Base-by-base conservation (phyloP, 2,329 filamentous ascomycete genomes). In the Cladosporium oxysporum region DNA sequence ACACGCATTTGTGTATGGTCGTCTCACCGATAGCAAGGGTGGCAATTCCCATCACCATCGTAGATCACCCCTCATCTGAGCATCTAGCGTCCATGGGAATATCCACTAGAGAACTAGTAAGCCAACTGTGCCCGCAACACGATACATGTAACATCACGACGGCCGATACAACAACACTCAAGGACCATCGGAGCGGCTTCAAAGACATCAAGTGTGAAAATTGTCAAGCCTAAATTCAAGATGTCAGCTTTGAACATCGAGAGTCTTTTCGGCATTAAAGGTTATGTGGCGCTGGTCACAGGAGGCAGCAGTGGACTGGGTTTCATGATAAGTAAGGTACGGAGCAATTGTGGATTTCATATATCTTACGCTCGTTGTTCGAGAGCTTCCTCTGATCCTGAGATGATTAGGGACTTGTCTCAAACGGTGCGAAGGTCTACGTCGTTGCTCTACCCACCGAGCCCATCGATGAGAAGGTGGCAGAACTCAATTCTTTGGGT, bases 401-500 rank as follows among this genome's bases (percentile, higher is more conserved):
- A 62, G 26, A 53, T 16, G 21, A 35, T 18, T n/a, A 62, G 59
- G 59, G 59, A 14, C 29, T 62, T 12, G 59, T 62, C 11, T 12
- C 29, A 8, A 62, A 62, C 11, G 59, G 59, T 26, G 59, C 47
- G 14, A 62, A 53, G 35, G 59, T 62, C 21, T 62, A 62, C 28
- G 23, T 62, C 35, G 49, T 53, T 37, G 78, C 78, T 10, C 70
- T 83, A 31, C 74, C 77, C n/a, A 76, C 69, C 16, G 80, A 83
- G 55, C 76, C 79, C 7, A 80, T 83, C 23, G 67, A 75, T 6
- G 73, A 78, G 47, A 77, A 71, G 21, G 78, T 81, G 5, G 58
- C 66, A 1, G 77, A 80, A 44, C 73, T 83, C 28, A 81, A 80
- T 41, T 70, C 74, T 3, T 66, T 82, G 0, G 81, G 80, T 3